Base-by-base conservation (phyloP, 2,329 filamentous ascomycete genomes). In the Neofusicoccum kwambonambiense region DNA sequence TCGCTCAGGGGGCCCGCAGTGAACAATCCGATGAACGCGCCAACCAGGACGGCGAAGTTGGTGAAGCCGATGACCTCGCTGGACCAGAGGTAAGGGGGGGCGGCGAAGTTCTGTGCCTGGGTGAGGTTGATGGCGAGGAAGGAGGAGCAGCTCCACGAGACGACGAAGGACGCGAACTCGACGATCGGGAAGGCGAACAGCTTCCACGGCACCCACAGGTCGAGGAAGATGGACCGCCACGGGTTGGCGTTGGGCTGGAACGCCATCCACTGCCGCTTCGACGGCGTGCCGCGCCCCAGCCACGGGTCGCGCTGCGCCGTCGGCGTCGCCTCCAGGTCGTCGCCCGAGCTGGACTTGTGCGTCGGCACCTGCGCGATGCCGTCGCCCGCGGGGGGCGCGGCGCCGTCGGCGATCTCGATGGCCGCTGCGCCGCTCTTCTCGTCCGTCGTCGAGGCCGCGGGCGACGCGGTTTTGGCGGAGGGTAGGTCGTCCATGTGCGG, bases 41-140 rank as follows among this genome's bases (percentile, higher is more conserved):
- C 86, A 8, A 83, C 71, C 1, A 87, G 75, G 63, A 86, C 79
- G 0, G 85, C 85, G 66, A 87, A 86, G 69, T 87, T 87, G 54
- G 82, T 82, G 71, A 86, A 86, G 0, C 86, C 78, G 63, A 87
- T 83, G 0, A 75, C 76, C 61, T 83, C 76, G 4, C 79, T 76
- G 56, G 75, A 78, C 71, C 83, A 84, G 68, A 82, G 82, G 73
- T 87, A 87, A 0, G 85, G 85, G 1, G 84, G 84, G 0, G 78
- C 79, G 1, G 82, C 81, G 65, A 87, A 84, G 12, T 78, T 81
- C 72, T 86, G 83, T 8, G 79, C 80, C 66, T 77, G 84, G 0
- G 85, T 88, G n/a, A 89, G 77, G 73, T 89, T 89, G 70, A 89
- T 70, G 2, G 82, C 84, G 52, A 89, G 76, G 74, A 88, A 87